Evolutionary conservation across 2,329 filamentous ascomycete genomes (phyloP), one percentile per base, ranked within the genome.

Genomic region (Colletotrichum eremochloae): DNA sequence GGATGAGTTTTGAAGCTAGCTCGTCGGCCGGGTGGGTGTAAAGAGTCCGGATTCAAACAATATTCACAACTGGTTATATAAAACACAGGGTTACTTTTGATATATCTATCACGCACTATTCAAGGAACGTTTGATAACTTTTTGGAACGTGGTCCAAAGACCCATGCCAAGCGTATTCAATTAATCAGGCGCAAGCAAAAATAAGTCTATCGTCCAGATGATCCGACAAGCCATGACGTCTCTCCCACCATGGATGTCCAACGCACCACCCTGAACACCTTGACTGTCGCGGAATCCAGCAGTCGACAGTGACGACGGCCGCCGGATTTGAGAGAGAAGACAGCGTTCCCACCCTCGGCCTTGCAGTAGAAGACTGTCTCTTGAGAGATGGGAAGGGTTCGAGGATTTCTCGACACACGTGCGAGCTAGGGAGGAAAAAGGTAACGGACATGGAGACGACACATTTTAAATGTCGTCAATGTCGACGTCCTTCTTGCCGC

Each of bases 381-480:
- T 42, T 46, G 46, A 60, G 60, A 46, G 40, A 63, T 56, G 73
- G 69, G 69, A 64, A 73, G 68, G 71, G 68, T 67, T 69, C 66
- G 60, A 71, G 73, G 63, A 40, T 60, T 65, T 53, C n/a, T 46
- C 36, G 63, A 60, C 20, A 38, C 36, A 44, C 62, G 46, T 50
- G 66, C 31, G 36, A 50, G 55, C 46, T 6, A 62, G 31, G 18
- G 42, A 60, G 31, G 24, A 15, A 42, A 40, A 68, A 36, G 40
- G 44, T 61, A 65, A 64, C 52, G 20, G 42, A 64, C 61, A 57
- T 57, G 62, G 33, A 68, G 55, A 48, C 36, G 20, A 42, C 36
- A 63, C 46, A 57, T 63, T 81, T 89, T 91, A 98, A 83, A 98
- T 97, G 84, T 98, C 95, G 86, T 98, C 96, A 82, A 97, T 94